Conservation (phyloP, 2,329 filamentous ascomycete species). For the Botrytis aclada region DNA sequence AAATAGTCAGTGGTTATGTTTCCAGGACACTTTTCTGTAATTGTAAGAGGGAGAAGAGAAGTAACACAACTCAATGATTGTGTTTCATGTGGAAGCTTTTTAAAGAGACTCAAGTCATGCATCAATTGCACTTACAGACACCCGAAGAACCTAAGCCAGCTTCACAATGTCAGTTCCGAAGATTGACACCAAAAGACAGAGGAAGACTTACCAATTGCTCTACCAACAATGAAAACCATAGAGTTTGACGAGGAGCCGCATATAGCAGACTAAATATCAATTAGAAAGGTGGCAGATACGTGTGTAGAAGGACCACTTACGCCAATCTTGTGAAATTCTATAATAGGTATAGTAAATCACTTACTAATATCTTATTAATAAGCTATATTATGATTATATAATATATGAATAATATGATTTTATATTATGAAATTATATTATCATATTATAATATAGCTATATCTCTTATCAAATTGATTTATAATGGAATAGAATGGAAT, state of each 20-base stretch:
- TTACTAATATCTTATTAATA: no score
- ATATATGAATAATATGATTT: no score
- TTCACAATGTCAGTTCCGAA: conserved; percentile 9
- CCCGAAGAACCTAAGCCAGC: conserved; percentile 32
- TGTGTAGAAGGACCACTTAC: conserved; percentile 21
- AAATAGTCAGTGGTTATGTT: neutral
- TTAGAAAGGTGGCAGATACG: neutral
- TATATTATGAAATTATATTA: no score
- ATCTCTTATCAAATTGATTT: no score
- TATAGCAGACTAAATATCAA: conserved; percentile 32
- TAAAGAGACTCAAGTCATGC: neutral
- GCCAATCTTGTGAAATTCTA: no score
- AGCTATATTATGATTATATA: no score
- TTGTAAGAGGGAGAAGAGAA: neutral
- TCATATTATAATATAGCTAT: no score
- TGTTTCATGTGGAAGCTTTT: neutral
- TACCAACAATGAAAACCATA: conserved; percentile 38
- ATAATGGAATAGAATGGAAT: no score
- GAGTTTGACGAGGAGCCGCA: conserved; percentile 38
- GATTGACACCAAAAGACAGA: neutral
- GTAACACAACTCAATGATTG: neutral
- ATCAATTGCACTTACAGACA: conserved; percentile 8
- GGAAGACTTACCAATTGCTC: conserved; percentile 34
- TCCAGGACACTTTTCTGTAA: neutral
- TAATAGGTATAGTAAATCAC: no score